Evolutionary conservation across 2,329 filamentous ascomycete species (phyloP).

Genomic region (Penicillium sp.): DNA sequence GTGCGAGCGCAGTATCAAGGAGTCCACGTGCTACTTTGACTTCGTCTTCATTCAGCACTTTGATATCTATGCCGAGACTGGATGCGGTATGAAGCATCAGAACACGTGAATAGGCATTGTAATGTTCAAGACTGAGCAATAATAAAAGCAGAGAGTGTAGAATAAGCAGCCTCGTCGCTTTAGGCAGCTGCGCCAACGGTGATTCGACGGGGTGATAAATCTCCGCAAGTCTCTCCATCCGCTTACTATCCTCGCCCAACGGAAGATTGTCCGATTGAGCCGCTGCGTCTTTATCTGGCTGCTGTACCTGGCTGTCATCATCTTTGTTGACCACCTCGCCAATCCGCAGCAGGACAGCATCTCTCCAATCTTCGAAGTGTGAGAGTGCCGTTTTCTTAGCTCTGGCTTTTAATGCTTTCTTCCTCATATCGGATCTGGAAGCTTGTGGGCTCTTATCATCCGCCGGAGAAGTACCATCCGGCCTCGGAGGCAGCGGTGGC

Average conservation of each 20-base stretch:
- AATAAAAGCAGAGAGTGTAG: conserved; percentile 72
- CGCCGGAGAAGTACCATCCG: neutral
- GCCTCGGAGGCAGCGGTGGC: conserved; percentile 14
- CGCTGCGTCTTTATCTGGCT: conserved; percentile 22
- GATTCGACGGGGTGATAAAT: conserved; percentile 63
- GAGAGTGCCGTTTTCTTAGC: conserved; percentile 61
- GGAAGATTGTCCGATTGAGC: conserved; percentile 22
- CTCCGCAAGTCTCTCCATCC: conserved; percentile 30
- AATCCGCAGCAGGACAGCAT: conserved; percentile 67
- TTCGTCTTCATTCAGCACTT: conserved; percentile 69
- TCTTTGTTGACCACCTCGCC: conserved; percentile 65
- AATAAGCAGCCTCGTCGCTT: conserved; percentile 60
- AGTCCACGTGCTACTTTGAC: conserved; percentile 72
- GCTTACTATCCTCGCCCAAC: conserved; percentile 25
- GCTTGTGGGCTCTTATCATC: neutral
- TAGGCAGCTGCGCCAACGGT: conserved; percentile 47
- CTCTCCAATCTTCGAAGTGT: conserved; percentile 81
- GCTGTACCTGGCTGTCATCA: conserved; percentile 44
- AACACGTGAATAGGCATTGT: conserved; percentile 71
- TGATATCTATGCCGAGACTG: conserved; percentile 68
- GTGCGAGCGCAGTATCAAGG: conserved; percentile 71
- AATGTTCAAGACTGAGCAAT: conserved; percentile 74
- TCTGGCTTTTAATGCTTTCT: conserved; percentile 46
- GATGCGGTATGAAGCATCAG: conserved; percentile 70
- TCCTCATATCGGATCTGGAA: conserved; percentile 7